These are phyloP conservation scores for Uronychia setigera DNA, from an alignment of 73 alveolate species.

Conservation along the genomic window DNA sequence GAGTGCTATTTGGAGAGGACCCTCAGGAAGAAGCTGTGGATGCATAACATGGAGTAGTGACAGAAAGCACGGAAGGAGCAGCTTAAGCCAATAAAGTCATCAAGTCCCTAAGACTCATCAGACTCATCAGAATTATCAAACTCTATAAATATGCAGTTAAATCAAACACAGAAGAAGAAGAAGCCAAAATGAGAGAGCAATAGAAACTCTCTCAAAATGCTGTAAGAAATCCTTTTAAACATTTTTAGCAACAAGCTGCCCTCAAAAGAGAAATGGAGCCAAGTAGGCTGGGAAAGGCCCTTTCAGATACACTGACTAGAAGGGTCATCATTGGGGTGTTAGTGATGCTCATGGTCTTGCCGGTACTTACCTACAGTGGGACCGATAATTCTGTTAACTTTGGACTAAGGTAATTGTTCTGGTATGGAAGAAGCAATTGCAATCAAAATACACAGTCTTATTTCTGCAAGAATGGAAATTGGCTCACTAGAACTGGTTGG, in stretches of 20 bases:
- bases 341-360: constrained; percentile 69
- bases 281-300: constrained; percentile 68
- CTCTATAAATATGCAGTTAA: constrained; percentile 83
- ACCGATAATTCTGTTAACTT: constrained; percentile 12
- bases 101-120: constrained; percentile 69
- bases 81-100: constrained; percentile 48
- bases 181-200: constrained; percentile 71
- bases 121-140: constrained; percentile 81
- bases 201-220: constrained; percentile 73
- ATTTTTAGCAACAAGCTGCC: constrained; percentile 75
- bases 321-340: constrained; percentile 80
- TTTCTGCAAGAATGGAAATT: constrained; percentile 35
- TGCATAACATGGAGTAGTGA: constrained; percentile 55
- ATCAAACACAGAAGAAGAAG: constrained; percentile 77
- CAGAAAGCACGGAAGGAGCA: constrained; percentile 17
- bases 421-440: constrained; percentile 71
- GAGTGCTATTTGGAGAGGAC: constrained; percentile 18
- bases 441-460: constrained; percentile 2
- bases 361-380: constrained; percentile 61
- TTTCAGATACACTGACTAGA: constrained; percentile 71
- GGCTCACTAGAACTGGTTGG: constrained; percentile 66
- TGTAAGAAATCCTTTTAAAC: background rate
- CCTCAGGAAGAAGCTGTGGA: constrained; percentile 43
- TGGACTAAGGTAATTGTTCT: constrained; percentile 67
- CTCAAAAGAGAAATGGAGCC: constrained; percentile 81